Evolutionary conservation across 495 filamentous ascomycete genomes (phyloP), one percentile per base, ranked within the genome.

Genomic region (Aspergillus leporis): DNA sequence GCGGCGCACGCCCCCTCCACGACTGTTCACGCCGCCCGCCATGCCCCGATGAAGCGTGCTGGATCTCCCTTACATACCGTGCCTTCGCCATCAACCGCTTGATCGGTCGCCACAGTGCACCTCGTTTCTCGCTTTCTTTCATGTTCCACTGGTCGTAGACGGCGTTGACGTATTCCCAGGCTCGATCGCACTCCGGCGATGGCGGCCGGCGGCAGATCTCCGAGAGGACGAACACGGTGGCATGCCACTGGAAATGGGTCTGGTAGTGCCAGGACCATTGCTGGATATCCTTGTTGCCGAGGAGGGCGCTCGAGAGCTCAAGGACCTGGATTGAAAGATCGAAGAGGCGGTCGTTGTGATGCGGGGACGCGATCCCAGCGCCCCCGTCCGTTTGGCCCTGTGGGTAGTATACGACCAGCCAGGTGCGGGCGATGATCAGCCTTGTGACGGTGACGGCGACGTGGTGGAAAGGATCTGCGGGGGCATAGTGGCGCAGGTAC

Each of bases 211-310:
- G 73, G n/a, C 71, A 73, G 10, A 79, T 74, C 21, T 85, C 81
- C 50, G 82, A 71, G 9, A 84, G 65, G 19, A 85, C 72, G 41
- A 79, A 84, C 9, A 80, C 80, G 49, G 85, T 72, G 43, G 83
- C 76, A 65, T 87, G 77, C 85, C 85, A 88, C 51, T 87, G 84
- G 0, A 81, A 81, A 58, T 81, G 84, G 0, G 82, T 84, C 51
- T 83, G 76, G 63, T 74, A 85, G 28, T 82, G 62, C 85, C 85
- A 88, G 31, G 83, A 78, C 84, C 83, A 87, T 30, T 81, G 74
- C 4, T 75, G 72, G 31, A 71, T 78, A n/a, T 68, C 58, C 22
- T 67, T 66, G 41, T 82, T 74, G 1, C 71, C 62, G 59, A 85
- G 81, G 5, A 86, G 63, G 7, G 74, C 66, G 59, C 81, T 79